A percentile compares a stretch with the other conserved stretches of the same genome.
Evolutionary conservation across 2,329 filamentous ascomycete species (phyloP).

Genomic region (Berkeleyomyces rouxiae): DNA sequence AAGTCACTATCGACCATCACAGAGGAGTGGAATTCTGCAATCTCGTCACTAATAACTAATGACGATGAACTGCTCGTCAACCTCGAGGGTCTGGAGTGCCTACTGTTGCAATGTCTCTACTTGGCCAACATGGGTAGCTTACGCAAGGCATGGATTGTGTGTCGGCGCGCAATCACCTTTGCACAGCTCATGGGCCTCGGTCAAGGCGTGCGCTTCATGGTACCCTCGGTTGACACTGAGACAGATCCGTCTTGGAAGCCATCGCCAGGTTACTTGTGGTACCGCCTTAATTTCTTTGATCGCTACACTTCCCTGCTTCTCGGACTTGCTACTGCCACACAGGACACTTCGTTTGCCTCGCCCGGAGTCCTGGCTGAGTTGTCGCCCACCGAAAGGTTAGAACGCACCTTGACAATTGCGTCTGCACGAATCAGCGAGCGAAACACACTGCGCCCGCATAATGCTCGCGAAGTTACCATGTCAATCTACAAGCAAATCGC

Average conservation of each 20-base stretch:
- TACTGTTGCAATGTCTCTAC: slow-evolving; percentile 32
- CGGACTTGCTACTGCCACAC: slow-evolving; percentile 29
- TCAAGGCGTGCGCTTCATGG: slow-evolving; percentile 20
- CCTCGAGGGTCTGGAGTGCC: slow-evolving; percentile 35
- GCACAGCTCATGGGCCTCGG: slow-evolving; percentile 35
- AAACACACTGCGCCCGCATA: slow-evolving; percentile 20
- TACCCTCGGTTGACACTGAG: slow-evolving; percentile 23
- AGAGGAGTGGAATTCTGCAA: slow-evolving; percentile 19
- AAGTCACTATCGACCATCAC: slow-evolving; percentile 19
- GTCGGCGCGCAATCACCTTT: slow-evolving; percentile 32
- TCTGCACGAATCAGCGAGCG: slow-evolving; percentile 31
- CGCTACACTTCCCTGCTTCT: slow-evolving; percentile 35
- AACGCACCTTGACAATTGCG: slow-evolving; percentile 27
- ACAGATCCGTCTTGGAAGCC: slow-evolving; percentile 20
- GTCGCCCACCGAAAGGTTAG: slow-evolving; percentile 27
- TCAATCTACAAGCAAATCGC: slow-evolving; percentile 33
- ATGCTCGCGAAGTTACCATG: slow-evolving; percentile 26
- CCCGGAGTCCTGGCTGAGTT: slow-evolving; percentile 19
- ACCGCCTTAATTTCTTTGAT: slow-evolving; percentile 32
- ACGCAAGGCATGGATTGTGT: slow-evolving; percentile 36
- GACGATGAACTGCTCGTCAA: slow-evolving; percentile 36
- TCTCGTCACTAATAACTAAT: slow-evolving; percentile 27
- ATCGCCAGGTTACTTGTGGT: slow-evolving; percentile 26
- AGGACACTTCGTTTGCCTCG: slow-evolving; percentile 24
- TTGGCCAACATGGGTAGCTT: slow-evolving; percentile 37